Conservation (phyloP, 148 eudicot species). For the Selenicereus undatus region DNA sequence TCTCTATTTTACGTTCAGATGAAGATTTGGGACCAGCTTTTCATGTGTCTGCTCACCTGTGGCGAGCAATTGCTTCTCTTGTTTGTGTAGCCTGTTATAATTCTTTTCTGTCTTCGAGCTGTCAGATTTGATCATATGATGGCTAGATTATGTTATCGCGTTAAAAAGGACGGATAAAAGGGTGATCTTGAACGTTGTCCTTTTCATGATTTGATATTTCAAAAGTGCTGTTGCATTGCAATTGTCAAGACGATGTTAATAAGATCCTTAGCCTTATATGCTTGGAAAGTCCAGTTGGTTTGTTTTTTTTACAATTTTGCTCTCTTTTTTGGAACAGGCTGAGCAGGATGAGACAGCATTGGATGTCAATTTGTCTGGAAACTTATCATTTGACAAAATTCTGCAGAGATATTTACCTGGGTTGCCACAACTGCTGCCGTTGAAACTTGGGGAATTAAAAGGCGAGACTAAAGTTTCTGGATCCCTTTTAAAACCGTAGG, state of each 20-base stretch:
- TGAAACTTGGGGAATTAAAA: constrained; percentile 72
- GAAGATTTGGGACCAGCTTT: not conserved
- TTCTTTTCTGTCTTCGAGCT: not conserved
- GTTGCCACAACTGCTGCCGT: constrained; percentile 61
- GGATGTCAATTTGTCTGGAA: constrained; percentile 96
- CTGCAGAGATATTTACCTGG: constrained; percentile 78
- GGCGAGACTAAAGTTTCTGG: constrained; percentile 99
- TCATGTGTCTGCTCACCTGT: not conserved
- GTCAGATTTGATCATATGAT: not conserved
- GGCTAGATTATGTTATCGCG: not conserved
- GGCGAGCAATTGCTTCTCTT: not conserved
- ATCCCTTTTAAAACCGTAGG: constrained; percentile 87
- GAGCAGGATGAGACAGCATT: constrained; percentile 87
- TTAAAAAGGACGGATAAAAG: not conserved
- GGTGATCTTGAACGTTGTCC: not conserved
- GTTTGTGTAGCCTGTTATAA: not conserved
- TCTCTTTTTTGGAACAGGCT: constrained; percentile 39
- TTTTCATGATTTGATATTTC: constrained; percentile 6
- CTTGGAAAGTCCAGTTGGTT: not conserved
- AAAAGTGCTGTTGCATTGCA: not conserved
- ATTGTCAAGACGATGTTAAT: not conserved
- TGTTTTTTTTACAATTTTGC: not conserved
- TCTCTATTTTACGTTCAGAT: not conserved
- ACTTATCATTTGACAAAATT: constrained; percentile 66
- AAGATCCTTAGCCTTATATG: not conserved